Evolutionary conservation across 176 grass and related monocot genomes (phyloP).

Genomic region (barley (Hordeum vulgare)): MorexV3_pseudomolecules_assembly NC_058520.1:576221230-576221729

Average conservation of each 20-base stretch:
- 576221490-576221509: constrained; percentile 80
- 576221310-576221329: neutral
- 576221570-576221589: constrained; percentile 39
- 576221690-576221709: neutral
- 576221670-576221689: constrained; percentile 5
- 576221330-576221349: too few relatives aligned
- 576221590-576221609: constrained; percentile 89
- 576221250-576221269: constrained; percentile 93
- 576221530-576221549: constrained; percentile 61
- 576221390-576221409: constrained; percentile 78
- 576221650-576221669: constrained; percentile 93
- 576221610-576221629: constrained; percentile 94
- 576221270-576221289: constrained; percentile 75
- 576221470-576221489: constrained; percentile 78
- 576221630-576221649: constrained; percentile 91
- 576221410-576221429: constrained; percentile 98
- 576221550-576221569: constrained; percentile 37
- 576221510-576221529: constrained; percentile 95
- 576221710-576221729: neutral
- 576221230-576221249: constrained; percentile 96
- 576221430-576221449: constrained; percentile 95
- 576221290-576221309: constrained; percentile 88
- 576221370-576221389: too few relatives aligned
- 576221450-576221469: constrained; percentile 89
- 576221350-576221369: too few relatives aligned